Evolutionary conservation across 176 grass and related monocot species (phyloP), one percentile per base, ranked within the genome.

Genomic region (Poa pratensis): DNA sequence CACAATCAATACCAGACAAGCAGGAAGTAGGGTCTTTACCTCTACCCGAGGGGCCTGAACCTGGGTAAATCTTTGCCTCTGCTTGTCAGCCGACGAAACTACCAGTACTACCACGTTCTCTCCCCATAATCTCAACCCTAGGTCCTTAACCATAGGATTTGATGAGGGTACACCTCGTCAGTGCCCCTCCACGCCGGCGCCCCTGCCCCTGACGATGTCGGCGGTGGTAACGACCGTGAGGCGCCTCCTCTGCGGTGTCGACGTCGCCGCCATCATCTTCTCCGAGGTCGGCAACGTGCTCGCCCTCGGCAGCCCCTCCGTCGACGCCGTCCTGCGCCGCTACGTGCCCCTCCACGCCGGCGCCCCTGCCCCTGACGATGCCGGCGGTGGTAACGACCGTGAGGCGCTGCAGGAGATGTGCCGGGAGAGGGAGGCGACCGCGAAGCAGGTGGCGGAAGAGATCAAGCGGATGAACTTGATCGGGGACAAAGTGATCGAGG

Each of bases 241-340:
- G 65, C 65, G 32, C 17, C n/a, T n/a, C n/a, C 32, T 68, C 65
- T 39, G 32, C 65, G 65, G 65, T 8, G 32, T 30, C 65, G 0
- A 37, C 65, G 7, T 68, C 32, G 65, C 65, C 16, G 17, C 19
- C 32, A 3, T 68, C 32, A 32, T 68, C 65, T 39, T 39, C 65
- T 68, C 65, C 32, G 65, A 68, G 65, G 65, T 6, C 17, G 65
- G 65, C 65, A 68, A 68, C 65, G 32, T 68, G 65, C 39, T 68
- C 17, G 65, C 65, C 64, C 7, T 68, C 32, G 65, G 65, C 65
- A 68, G 65, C 32, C 65, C 65, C 65, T 68, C 65, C 65, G 65
- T 68, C 17, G 32, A 68, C 17, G 17, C 32, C 15, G 65, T 68
- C 17, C 32, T 68, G 64, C 64, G 27, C 64, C 64, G 64, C 64